Conservation (phyloP, 345 rosid genomes). For the Eucalyptus marginata region DNA sequence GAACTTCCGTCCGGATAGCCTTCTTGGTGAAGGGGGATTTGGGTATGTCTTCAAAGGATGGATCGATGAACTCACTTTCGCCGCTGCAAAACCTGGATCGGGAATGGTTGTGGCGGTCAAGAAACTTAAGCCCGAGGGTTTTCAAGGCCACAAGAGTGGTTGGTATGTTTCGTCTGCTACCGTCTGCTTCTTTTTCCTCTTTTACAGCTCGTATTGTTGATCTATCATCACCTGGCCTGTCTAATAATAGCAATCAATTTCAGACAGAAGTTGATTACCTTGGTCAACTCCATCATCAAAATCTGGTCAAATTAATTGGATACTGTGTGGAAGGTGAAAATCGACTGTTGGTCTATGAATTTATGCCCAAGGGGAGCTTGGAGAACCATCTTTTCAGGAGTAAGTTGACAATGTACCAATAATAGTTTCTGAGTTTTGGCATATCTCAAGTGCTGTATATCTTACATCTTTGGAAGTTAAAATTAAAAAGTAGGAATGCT, state of each 20-base stretch:
- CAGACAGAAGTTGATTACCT: conserved; percentile 98
- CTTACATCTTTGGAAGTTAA: background rate
- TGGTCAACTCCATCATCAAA: conserved; percentile 89
- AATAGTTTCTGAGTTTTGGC: background rate
- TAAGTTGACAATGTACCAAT: conserved; percentile 13
- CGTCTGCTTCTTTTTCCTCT: background rate
- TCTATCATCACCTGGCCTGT: background rate
- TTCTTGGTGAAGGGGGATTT: conserved; percentile 96
- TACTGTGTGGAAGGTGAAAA: conserved; percentile 81
- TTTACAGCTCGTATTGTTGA: background rate
- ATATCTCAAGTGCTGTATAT: background rate
- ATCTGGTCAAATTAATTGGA: conserved; percentile 86
- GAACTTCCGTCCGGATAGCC: conserved; percentile 83
- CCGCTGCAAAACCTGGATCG: conserved; percentile 74
- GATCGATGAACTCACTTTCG: conserved; percentile 64
- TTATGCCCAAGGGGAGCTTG: conserved; percentile 94
- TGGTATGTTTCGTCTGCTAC: conserved; percentile 34
- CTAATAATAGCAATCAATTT: background rate
- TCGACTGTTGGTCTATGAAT: conserved; percentile 80
- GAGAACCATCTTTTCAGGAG: conserved; percentile 67
- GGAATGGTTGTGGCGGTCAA: conserved; percentile 96
- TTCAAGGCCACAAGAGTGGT: conserved; percentile 99
- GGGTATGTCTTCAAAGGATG: conserved; percentile 95
- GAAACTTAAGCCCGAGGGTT: conserved; percentile 91
- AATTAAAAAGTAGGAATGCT: background rate